Evolutionary conservation across 2,329 filamentous ascomycete genomes (phyloP).

Genomic region (Cercospora zeae-maydis): DNA sequence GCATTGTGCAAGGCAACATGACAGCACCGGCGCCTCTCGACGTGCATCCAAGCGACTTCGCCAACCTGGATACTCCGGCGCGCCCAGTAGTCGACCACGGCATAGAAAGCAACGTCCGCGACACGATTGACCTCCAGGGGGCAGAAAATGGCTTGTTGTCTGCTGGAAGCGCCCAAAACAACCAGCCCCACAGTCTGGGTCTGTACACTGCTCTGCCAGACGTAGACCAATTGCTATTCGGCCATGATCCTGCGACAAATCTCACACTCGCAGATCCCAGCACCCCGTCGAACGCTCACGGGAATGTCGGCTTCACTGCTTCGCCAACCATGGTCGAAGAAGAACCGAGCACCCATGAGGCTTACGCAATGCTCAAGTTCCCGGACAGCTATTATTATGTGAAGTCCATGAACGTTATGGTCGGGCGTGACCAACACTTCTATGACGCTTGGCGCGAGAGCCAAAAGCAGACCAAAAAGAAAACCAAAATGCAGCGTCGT

Average conservation of each 20-base stretch:
- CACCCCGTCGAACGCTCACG: conserved; percentile 3
- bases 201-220: background rate
- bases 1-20: background rate
- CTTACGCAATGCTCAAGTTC: conserved; percentile 67
- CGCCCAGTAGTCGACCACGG: conserved; percentile 21
- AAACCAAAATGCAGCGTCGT: conserved; percentile 9
- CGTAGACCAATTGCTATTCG: background rate
- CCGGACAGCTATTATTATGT: conserved; percentile 74
- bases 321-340: conserved; percentile 13
- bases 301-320: background rate
- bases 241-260: background rate
- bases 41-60: background rate
- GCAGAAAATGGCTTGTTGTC: conserved; percentile 5
- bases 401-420: conserved; percentile 68
- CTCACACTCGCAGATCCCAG: conserved; percentile 1
- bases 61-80: conserved; percentile 16
- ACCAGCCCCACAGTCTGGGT: background rate
- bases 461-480: conserved; percentile 22
- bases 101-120: conserved; percentile 23
- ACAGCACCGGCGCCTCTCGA: background rate
- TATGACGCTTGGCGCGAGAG: conserved; percentile 17
- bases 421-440: conserved; percentile 59
- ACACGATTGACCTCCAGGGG: conserved; percentile 6
- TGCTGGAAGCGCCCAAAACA: background rate
- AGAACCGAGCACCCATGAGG: conserved; percentile 30